phyloP scores from a whole-genome alignment of 805 yeast genomes.

The Sugiyamaella marilandica region DNA sequence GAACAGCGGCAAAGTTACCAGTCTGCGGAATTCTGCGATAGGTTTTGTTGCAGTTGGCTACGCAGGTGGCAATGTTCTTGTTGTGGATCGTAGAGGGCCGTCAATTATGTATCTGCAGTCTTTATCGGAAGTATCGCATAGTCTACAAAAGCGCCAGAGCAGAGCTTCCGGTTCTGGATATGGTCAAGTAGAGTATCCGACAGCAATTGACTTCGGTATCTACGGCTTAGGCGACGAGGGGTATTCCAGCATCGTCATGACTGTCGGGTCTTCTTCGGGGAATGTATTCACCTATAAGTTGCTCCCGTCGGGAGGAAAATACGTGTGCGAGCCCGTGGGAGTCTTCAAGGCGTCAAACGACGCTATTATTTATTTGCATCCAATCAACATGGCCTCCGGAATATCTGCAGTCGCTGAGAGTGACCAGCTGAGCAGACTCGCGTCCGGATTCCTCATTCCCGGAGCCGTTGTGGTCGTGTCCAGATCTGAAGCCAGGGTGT shows the following conservation, averaged over 20 bases:
- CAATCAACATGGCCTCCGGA: conserved; percentile 58
- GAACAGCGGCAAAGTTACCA: conserved; percentile 48
- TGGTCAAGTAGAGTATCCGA: conserved; percentile 34
- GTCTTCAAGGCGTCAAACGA: conserved; percentile 46
- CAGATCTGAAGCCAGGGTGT: conserved; percentile 54
- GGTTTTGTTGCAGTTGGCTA: conserved; percentile 85
- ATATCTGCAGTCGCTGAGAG: conserved; percentile 60
- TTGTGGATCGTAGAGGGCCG: conserved; percentile 73
- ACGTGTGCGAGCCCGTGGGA: conserved; percentile 49
- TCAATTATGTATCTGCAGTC: conserved; percentile 43
- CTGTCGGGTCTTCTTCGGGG: conserved; percentile 75
- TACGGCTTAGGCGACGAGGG: conserved; percentile 62
- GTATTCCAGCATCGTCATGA: conserved; percentile 64
- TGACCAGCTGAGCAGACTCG: conserved; percentile 51
- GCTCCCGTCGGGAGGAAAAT: conserved; percentile 62
- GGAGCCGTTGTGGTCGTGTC: conserved; percentile 60
- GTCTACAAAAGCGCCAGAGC: not conserved
- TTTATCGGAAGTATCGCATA: not conserved
- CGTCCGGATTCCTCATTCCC: conserved; percentile 55
- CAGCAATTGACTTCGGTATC: conserved; percentile 68
- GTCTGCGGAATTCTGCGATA: conserved; percentile 62
- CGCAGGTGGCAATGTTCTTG: conserved; percentile 64
- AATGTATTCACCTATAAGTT: conserved; percentile 61
- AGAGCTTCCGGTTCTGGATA: not conserved
- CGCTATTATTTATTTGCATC: conserved; percentile 50